phyloP scores from a whole-genome alignment of 2,329 filamentous ascomycete genomes.

The Nemania sp. region DNA sequence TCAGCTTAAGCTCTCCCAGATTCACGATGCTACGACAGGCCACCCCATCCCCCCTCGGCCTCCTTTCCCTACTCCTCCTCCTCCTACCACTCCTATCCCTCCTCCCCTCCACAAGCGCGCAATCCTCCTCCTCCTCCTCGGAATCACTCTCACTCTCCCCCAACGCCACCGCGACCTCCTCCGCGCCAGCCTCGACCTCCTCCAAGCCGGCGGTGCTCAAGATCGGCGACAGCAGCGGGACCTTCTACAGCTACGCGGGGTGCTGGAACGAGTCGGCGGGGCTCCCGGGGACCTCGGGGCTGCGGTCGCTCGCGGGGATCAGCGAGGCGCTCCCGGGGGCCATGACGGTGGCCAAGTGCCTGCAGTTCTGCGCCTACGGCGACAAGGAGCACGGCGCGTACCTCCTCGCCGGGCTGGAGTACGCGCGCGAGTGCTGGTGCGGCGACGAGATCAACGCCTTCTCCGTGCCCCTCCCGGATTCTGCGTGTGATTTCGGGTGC shows the following conservation, averaged over 20 bases:
- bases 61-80: slow-evolving; percentile 16
- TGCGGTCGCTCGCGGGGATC: slow-evolving; percentile 59
- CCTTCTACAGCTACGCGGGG: slow-evolving; percentile 63
- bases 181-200: slow-evolving; percentile 6
- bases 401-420: slow-evolving; percentile 67
- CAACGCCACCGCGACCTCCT: neutral
- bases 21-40: slow-evolving; percentile 17
- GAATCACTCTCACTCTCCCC: slow-evolving; percentile 1
- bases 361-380: slow-evolving; percentile 60
- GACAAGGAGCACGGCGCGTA: slow-evolving; percentile 51
- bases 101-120: slow-evolving; percentile 1
- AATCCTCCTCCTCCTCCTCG: slow-evolving; percentile 3
- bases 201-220: slow-evolving; percentile 15
- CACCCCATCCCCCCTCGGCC: neutral
- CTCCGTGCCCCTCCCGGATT: slow-evolving; percentile 60
- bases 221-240: slow-evolving; percentile 31
- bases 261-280: slow-evolving; percentile 70
- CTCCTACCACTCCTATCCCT: slow-evolving; percentile 9
- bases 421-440: slow-evolving; percentile 71
- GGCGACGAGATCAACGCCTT: slow-evolving; percentile 61
- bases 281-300: slow-evolving; percentile 55
- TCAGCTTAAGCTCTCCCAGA: neutral
- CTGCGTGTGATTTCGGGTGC: slow-evolving; percentile 64
- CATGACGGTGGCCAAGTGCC: slow-evolving; percentile 66
- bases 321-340: slow-evolving; percentile 56